These are phyloP conservation scores for Capronia epimyces DNA, from an alignment of 2,329 filamentous ascomycete genomes.

Conservation along the genomic window DNA sequence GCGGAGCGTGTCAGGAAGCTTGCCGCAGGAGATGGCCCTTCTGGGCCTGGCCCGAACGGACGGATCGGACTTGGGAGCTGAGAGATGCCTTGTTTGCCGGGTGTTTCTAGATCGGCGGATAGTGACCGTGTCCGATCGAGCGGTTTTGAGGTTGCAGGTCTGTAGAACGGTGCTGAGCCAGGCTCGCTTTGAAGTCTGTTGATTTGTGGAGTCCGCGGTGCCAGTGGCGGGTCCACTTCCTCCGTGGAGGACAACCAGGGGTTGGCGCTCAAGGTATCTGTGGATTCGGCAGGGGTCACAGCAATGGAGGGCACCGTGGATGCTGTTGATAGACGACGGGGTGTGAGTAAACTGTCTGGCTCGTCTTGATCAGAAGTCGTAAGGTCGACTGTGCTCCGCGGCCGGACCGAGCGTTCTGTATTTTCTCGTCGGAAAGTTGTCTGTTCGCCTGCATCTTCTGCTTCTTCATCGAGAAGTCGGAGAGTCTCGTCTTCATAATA, in stretches of 20 bases:
- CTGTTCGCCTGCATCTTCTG: constrained; percentile 28
- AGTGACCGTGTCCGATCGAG: constrained; percentile 19
- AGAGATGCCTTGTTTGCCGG: constrained; percentile 17
- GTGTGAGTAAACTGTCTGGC: constrained; percentile 6
- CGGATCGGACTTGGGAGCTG: constrained; percentile 22
- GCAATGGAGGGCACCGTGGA: constrained; percentile 25
- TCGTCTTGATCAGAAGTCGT: constrained; percentile 4
- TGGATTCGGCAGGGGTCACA: constrained; percentile 24
- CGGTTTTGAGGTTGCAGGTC: constrained; percentile 19
- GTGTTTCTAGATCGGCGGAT: constrained; percentile 23
- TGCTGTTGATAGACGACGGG: constrained; percentile 12
- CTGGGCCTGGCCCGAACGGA: constrained; percentile 6
- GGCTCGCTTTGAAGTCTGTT: constrained; percentile 8
- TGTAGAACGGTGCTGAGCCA: constrained; percentile 23
- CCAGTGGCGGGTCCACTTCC: constrained; percentile 11
- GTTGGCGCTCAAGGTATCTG: constrained; percentile 11
- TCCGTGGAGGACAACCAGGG: constrained; percentile 22
- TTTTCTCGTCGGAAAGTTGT: constrained; percentile 22
- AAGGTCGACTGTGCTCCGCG: neutral
- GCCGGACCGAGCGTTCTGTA: neutral
- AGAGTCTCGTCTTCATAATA: constrained; percentile 56
- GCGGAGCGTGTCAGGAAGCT: constrained; percentile 35
- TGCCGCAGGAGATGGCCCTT: constrained; percentile 28
- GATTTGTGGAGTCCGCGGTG: constrained; percentile 18
- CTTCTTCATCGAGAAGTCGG: constrained; percentile 37